Evolutionary conservation across 169 alveolate genomes (phyloP).

Genomic region (Eimeria zaria): DNA sequence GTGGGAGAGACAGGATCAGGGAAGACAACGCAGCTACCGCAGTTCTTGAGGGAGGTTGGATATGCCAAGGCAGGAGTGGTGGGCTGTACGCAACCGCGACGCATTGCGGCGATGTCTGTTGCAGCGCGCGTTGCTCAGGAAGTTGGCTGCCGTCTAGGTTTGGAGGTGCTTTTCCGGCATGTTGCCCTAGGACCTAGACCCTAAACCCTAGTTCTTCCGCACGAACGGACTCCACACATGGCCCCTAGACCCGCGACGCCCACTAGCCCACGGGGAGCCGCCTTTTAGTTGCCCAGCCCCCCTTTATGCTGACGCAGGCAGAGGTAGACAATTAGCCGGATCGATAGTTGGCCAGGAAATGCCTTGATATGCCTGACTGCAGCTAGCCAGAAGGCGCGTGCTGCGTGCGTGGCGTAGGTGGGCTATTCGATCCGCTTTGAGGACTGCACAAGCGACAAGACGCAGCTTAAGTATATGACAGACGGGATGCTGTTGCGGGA

Average conservation of each 20-base stretch:
- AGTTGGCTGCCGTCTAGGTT: constrained; percentile 98
- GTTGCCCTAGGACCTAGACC: neutral
- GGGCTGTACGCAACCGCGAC: constrained; percentile 99
- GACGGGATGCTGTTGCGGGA: constrained; percentile 99
- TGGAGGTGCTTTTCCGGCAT: constrained; percentile 87
- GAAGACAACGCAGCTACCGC: constrained; percentile 99
- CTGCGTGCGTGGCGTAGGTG: constrained; percentile 61
- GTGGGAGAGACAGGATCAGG: constrained; percentile 99
- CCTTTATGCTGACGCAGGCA: neutral
- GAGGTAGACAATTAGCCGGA: neutral
- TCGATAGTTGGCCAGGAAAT: neutral
- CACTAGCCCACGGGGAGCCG: neutral
- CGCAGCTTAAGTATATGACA: constrained; percentile 99
- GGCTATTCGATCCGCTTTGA: constrained; percentile 98
- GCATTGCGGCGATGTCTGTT: constrained; percentile 99
- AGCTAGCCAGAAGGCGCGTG: neutral
- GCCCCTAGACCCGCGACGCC: neutral
- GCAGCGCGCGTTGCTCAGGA: constrained; percentile 99
- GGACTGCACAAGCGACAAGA: constrained; percentile 98
- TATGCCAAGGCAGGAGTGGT: constrained; percentile 98
- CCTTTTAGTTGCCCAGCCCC: neutral
- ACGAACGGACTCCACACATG: neutral
- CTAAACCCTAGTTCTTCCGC: neutral
- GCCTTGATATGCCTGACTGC: neutral
- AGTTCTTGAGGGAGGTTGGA: constrained; percentile 98